Percentiles rank a stretch among this genome's conserved stretches.
phyloP scores from a whole-genome alignment of 2,329 filamentous ascomycete species.

The Exophiala xenobiotica region DNA sequence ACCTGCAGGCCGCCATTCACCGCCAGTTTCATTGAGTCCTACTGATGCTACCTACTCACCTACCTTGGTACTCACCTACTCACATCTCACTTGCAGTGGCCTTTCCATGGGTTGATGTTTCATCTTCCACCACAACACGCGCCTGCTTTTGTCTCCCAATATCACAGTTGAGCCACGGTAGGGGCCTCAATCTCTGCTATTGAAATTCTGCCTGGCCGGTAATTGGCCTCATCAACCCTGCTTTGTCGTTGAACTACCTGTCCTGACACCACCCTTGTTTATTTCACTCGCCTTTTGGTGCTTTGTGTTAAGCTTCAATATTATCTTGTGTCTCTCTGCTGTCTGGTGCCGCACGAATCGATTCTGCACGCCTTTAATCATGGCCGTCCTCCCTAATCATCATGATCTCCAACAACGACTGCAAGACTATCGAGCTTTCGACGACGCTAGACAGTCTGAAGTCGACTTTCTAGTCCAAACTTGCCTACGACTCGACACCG shows the following conservation, averaged over 20 bases:
- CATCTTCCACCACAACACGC: not conserved
- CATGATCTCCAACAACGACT: constrained; percentile 12
- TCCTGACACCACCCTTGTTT: too few species aligned
- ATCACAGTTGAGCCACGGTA: not conserved
- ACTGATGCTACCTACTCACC: not conserved
- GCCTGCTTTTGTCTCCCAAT: not conserved
- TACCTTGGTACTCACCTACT: too few species aligned
- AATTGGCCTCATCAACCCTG: not conserved
- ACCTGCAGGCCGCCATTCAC: not conserved
- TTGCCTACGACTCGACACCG: constrained; percentile 14
- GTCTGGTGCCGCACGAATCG: too few species aligned
- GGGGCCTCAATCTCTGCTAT: not conserved
- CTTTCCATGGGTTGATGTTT: not conserved
- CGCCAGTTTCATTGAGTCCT: not conserved
- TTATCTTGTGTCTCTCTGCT: not conserved
- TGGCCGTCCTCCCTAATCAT: constrained; percentile 9
- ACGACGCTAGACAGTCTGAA: constrained; percentile 22
- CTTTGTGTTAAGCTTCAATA: not conserved
- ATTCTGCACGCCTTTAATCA: not conserved
- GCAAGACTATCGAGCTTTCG: constrained; percentile 16
- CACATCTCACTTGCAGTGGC: too few species aligned
- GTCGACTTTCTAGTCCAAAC: constrained; percentile 18
- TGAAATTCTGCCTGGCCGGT: not conserved
- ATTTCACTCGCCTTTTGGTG: too few species aligned
- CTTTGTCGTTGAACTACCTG: too few species aligned